Percentiles rank a stretch among this genome's conserved stretches.
Evolutionary conservation across 305 asterid genomes (phyloP).

Genomic region (Caryopteris hybrid): DNA sequence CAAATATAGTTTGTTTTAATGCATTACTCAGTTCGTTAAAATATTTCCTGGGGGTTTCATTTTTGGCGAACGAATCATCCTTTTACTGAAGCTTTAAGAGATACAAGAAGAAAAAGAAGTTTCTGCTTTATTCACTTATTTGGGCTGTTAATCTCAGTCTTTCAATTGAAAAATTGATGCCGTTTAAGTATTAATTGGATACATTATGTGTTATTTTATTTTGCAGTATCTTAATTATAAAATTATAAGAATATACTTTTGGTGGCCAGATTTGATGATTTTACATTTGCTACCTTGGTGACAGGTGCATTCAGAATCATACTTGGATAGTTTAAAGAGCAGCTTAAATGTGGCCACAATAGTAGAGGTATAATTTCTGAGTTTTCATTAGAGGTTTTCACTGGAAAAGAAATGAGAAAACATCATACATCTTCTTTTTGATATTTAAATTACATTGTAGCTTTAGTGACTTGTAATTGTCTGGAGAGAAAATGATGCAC

Average conservation of each 20-base stretch:
- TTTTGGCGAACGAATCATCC: neutral
- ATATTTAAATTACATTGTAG: neutral
- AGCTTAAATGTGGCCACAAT: conserved; percentile 69
- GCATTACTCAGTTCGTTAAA: neutral
- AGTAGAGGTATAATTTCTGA: conserved; percentile 57
- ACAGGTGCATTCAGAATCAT: conserved; percentile 91
- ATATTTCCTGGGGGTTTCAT: neutral
- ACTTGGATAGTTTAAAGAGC: conserved; percentile 70
- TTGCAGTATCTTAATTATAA: neutral
- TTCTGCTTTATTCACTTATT: neutral
- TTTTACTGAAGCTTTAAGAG: neutral
- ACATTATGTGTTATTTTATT: neutral
- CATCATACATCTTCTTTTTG: neutral
- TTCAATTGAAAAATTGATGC: neutral
- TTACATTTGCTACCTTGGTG: conserved; percentile 20
- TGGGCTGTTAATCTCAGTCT: neutral
- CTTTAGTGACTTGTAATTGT: conserved; percentile 2
- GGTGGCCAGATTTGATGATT: conserved; percentile 7
- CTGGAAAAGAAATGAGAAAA: neutral
- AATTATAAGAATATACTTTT: neutral
- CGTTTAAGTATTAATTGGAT: neutral
- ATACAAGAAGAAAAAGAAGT: neutral
- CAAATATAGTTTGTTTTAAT: neutral
- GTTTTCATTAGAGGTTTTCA: neutral
- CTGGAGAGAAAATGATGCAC: neutral